Base-by-base conservation (phyloP, 139 green algal genomes). In the Chlamydomonas incerta region DNA sequence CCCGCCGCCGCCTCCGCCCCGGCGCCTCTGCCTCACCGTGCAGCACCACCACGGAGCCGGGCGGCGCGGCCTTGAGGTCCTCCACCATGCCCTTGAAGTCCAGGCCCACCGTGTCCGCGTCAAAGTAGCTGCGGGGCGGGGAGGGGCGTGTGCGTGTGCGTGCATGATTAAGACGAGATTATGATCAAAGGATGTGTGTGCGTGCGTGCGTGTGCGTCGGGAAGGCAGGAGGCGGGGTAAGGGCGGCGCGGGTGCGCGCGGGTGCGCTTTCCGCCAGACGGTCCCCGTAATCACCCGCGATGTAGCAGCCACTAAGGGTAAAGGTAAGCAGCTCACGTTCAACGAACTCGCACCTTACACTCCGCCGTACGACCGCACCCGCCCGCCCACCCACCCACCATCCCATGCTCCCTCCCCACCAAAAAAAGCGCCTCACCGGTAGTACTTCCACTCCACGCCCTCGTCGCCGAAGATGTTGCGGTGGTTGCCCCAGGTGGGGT, bases 401-500 rank as follows among this genome's bases (percentile, higher is more conserved):
- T 13, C 8, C 41, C 41, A 50, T 8, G 41, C 41, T 8, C 6
- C 41, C 41, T 50, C 41, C 41, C 41, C 41, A 13, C 41, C 41
- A 50, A n/a, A n/a, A n/a, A n/a, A n/a, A n/a, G n/a, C 55, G 11
- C 55, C 73, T 33, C 57, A 91, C 91, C 91, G 88, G 94, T 99
- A 99, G 87, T 95, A 90, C 85, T 95, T 92, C 95, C 93, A 98
- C 77, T 95, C 84, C 62, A 99, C 95, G 11, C 95, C 93, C 47
- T 96, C 94, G 63, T 99, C 96, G 0, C 89, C 88, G 80, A 98
- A 98, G 89, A 99, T 99, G 93, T 98, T 98, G 62, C 94, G 91
- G 94, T 99, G 96, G 92, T 99, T 99, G 81, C 93, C 93, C 96
- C 97, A 99, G 26, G 96, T 99, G 46, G 97, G 97, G 83, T 97